phyloP scores from a whole-genome alignment of 1,284 basidiomycete species.

The Mycena sp. region DNA sequence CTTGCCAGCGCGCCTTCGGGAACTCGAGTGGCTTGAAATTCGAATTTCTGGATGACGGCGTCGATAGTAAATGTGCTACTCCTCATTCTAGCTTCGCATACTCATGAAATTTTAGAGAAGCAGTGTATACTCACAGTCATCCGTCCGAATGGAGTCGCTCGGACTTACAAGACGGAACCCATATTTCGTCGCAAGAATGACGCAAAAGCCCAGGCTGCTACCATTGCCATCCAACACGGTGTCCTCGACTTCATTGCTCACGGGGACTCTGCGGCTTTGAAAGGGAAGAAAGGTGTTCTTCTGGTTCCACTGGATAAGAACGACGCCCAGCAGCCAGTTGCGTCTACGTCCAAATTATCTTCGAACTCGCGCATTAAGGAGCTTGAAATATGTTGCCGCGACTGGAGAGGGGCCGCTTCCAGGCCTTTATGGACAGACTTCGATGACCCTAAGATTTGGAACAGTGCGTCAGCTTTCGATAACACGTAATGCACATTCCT shows the following conservation, averaged over 20 bases:
- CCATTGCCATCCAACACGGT: slow-evolving; percentile 64
- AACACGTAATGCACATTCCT: neutral
- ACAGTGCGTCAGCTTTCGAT: slow-evolving; percentile 48
- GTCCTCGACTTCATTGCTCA: slow-evolving; percentile 63
- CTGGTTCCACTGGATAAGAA: slow-evolving; percentile 48
- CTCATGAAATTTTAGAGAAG: slow-evolving; percentile 48
- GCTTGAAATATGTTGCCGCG: slow-evolving; percentile 60
- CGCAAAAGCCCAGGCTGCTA: slow-evolving; percentile 60
- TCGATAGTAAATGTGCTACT: slow-evolving; percentile 41
- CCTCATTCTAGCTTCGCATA: neutral
- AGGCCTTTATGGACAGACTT: slow-evolving; percentile 61
- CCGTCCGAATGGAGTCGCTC: slow-evolving; percentile 56
- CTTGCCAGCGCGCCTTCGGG: slow-evolving; percentile 54
- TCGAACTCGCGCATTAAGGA: slow-evolving; percentile 39
- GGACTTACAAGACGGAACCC: slow-evolving; percentile 61
- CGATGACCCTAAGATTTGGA: slow-evolving; percentile 52
- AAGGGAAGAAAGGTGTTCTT: slow-evolving; percentile 44
- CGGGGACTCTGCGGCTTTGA: slow-evolving; percentile 48
- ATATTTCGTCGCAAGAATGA: slow-evolving; percentile 54
- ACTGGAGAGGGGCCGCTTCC: slow-evolving; percentile 59
- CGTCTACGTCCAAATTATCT: slow-evolving; percentile 25
- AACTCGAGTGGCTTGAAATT: slow-evolving; percentile 51
- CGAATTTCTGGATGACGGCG: slow-evolving; percentile 52
- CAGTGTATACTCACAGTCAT: slow-evolving; percentile 67
- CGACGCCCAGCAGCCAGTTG: slow-evolving; percentile 16